Evolutionary conservation across 2,329 filamentous ascomycete genomes (phyloP), one percentile per base, ranked within the genome.

Genomic region (Botryotinia globosa): DNA sequence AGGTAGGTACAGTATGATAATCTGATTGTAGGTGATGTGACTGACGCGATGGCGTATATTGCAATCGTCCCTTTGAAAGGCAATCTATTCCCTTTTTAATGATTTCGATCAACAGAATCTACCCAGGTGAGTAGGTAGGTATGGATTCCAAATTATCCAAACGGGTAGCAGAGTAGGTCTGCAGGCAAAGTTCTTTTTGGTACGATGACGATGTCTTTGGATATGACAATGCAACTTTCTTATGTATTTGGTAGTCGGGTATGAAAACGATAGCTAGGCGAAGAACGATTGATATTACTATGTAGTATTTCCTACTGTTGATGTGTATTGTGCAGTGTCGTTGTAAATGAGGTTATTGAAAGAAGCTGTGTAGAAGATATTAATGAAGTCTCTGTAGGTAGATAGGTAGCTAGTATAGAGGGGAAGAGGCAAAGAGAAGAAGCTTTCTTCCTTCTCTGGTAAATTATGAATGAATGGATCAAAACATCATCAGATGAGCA

Each of bases 131-230:
- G 59, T 16, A 62, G 59, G 59, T 37, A 48, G 54, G 59, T 16
- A 51, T 65, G 34, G 58, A 69, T 58, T 44, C 20, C 29, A 37
- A 42, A 69, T 58, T 73, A 74, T 74, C 73, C 73, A 74, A 73
- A 68, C 65, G 66, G 51, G 25, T 42, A 68, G 65, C 29, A 32
- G 39, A 32, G n/a, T 4, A 56, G n/a, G 48, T 16, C 14, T 12
- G 48, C 14, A 14, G 48, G 48, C 48, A 51, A 51, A n/a, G 10
- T 51, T 42, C 18, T 39, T n/a, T 42, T 25, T 39, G 45, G 48
- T 37, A 42, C 56, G 51, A 58, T 29, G 62, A n/a, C n/a, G 37
- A 68, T 29, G n/a, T 29, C 48, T 56, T 42, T 25, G 20, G 44
- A 25, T 65, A 56, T 68, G 65, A 56, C 22, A n/a, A 58, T 44